Percentiles rank a stretch among this genome's conserved stretches.
phyloP scores from a whole-genome alignment of 768 basidiomycete species.

The Tulasnella sp. region DNA sequence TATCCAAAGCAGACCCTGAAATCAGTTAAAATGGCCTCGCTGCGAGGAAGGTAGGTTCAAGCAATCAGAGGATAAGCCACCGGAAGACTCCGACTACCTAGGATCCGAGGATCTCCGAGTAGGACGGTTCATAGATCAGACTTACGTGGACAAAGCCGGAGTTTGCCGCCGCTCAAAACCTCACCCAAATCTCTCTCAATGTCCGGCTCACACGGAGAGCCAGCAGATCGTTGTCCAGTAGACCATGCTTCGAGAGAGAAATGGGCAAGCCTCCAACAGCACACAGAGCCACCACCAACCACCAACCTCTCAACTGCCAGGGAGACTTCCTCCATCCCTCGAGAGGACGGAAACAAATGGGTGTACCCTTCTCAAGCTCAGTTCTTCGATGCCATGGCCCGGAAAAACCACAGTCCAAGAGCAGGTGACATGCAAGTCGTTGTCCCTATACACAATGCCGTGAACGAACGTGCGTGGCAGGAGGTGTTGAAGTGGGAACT shows the following conservation, averaged over 20 bases:
- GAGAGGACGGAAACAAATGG: slow-evolving; percentile 56
- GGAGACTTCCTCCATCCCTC: slow-evolving; percentile 82
- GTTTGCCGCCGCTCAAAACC: no score
- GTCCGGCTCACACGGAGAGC: neutral
- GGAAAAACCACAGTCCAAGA: slow-evolving; percentile 85
- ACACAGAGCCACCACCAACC: neutral
- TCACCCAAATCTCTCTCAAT: no score
- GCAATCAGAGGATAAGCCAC: no score
- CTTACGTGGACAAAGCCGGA: no score
- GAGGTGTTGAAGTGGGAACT: slow-evolving; percentile 77
- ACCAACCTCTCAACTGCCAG: slow-evolving; percentile 52
- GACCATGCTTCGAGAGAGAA: slow-evolving; percentile 43
- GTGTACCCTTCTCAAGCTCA: slow-evolving; percentile 98
- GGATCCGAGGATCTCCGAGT: no score
- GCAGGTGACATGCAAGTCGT: slow-evolving; percentile 88
- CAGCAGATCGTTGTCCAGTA: slow-evolving; percentile 48
- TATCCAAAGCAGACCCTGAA: no score
- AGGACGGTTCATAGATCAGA: no score
- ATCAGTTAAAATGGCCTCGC: no score
- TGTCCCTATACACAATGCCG: slow-evolving; percentile 97
- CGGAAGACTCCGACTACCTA: no score
- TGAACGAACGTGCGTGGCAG: slow-evolving; percentile 88
- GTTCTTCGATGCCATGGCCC: slow-evolving; percentile 93
- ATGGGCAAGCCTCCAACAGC: slow-evolving; percentile 28
- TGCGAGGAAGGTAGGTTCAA: no score